Evolutionary conservation across 106 monocot genomes (phyloP), one percentile per base, ranked within the genome.

Genomic region (Platanthera zijinensis): DNA sequence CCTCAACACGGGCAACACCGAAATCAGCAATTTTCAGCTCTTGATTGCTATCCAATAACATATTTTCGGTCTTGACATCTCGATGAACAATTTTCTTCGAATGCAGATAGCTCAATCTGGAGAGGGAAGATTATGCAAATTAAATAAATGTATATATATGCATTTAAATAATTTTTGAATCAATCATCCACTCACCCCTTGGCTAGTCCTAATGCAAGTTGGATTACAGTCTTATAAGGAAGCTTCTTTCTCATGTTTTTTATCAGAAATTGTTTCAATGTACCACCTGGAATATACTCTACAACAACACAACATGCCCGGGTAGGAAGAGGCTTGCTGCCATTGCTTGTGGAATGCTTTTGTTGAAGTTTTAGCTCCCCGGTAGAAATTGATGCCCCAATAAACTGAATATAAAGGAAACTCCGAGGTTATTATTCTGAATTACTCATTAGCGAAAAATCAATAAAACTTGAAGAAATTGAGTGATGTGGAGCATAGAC

Each of bases 51-150:
- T 88, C 83, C 11, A 94, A 64, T 6, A 90, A 52, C 90, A 94
- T 94, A 53, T 94, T 94, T 57, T 94, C 93, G 7, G 86, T 90
- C 64, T 94, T 94, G 49, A 94, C 90, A 76, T 94, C 93, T 2
- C 93, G 82, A 62, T 94, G 93, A 3, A 94, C 93, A 57, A 94
- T 90, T 75, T 90, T 90, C 56, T 80, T 75, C 1, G 86, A 88
- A 70, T 94, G 93, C 5, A 94, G 69, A 82, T 94, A 94, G 79
- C 86, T 86, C 77, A 94, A 84, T 75, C 92, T 93, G 81, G 80
- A 74, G 63, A 53, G 39, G 39, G 39, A 39, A 39, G 39, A 39
- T 39, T 39, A 39, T 39, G 39, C 39, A 2, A 39, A 2, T 39
- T 39, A 39, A 1, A 39, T 39, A 39, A 39, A 39, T 39, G 1